Conservation (phyloP, 2,329 filamentous ascomycete genomes). For the Penicillium hordei region DNA sequence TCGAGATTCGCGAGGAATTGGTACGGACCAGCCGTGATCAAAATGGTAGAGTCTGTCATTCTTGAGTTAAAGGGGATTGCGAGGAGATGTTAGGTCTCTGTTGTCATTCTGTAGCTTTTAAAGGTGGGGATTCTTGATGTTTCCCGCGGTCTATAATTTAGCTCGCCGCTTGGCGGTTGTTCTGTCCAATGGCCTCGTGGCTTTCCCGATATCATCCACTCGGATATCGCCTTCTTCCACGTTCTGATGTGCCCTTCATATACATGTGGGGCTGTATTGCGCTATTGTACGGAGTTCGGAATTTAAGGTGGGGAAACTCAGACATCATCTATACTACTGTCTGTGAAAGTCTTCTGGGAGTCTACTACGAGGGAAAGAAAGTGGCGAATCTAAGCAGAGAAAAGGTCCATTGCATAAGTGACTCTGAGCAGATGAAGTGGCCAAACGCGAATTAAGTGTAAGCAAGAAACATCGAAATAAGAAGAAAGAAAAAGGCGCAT, state of each 20-base stretch:
- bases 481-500: no score
- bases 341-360: no score
- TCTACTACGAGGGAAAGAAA: no score
- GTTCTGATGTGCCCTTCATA: background rate
- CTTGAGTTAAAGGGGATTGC: background rate
- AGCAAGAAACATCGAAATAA: no score
- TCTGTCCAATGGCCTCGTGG: background rate
- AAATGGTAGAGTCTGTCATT: background rate
- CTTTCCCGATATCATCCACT: background rate
- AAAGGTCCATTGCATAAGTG: no score
- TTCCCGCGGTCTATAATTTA: background rate
- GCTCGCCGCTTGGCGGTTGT: background rate
- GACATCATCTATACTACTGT: no score
- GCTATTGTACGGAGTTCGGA: background rate
- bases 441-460: no score
- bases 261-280: background rate
- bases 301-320: background rate
- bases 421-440: no score
- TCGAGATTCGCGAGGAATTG: no score
- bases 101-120: background rate
- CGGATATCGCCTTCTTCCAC: background rate
- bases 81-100: no score
- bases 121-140: background rate
- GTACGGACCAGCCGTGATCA: no score
- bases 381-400: no score